A percentile compares a stretch with the other conserved stretches of the same genome.
Evolutionary conservation across 192 early-diverging fungal genomes (phyloP).

Genomic region (Mortierella claussenii): DNA sequence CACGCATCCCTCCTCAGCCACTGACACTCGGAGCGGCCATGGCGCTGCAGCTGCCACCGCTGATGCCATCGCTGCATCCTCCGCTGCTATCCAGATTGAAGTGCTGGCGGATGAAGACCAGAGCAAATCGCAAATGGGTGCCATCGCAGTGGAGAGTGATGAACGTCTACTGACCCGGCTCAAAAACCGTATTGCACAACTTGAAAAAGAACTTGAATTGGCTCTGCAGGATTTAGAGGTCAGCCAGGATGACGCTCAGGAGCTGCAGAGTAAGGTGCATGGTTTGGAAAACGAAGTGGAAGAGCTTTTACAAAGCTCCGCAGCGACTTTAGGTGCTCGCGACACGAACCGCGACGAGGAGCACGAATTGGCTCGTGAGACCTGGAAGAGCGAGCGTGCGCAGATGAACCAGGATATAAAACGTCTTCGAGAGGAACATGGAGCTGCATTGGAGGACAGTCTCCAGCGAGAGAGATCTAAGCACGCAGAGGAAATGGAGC

Average conservation of each 20-base stretch:
- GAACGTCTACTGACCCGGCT: slow-evolving; percentile 38
- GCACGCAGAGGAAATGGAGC: slow-evolving; percentile 14
- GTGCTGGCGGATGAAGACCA: slow-evolving; percentile 45
- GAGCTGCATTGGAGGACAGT: slow-evolving; percentile 16
- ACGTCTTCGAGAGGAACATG: slow-evolving; percentile 18
- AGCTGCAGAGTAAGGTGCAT: slow-evolving; percentile 32
- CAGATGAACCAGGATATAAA: slow-evolving; percentile 21
- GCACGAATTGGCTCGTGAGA: slow-evolving; percentile 4
- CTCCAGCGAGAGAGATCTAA: background rate
- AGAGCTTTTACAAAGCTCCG: background rate
- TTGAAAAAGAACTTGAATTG: slow-evolving; percentile 50
- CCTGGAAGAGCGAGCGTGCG: slow-evolving; percentile 24
- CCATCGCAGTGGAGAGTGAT: slow-evolving; percentile 31
- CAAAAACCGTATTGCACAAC: slow-evolving; percentile 39
- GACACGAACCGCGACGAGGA: slow-evolving; percentile 2
- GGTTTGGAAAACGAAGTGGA: slow-evolving; percentile 36
- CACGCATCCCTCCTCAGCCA: background rate
- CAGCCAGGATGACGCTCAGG: slow-evolving; percentile 23
- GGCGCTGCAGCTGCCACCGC: background rate
- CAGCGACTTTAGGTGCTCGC: background rate
- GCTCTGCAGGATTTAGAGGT: slow-evolving; percentile 41
- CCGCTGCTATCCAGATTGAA: slow-evolving; percentile 45
- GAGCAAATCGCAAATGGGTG: slow-evolving; percentile 44
- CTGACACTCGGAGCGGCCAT: background rate
- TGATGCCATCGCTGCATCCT: background rate